Conservation (phyloP, 805 yeast genomes). For the Zygosaccharomyces rouxii region DNA sequence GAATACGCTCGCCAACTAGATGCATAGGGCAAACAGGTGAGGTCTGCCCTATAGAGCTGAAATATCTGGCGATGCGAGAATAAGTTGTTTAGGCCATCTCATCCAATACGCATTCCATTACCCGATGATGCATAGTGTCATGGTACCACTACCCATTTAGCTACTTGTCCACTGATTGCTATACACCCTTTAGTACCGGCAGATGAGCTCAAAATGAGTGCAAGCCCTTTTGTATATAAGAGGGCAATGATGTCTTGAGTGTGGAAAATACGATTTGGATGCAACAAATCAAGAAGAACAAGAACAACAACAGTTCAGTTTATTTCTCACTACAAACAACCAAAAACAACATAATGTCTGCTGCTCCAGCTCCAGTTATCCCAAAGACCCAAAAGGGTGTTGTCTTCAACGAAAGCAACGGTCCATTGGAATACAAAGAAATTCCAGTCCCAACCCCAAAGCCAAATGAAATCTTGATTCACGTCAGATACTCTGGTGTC, state of each 20-base stretch:
- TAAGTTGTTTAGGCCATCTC: no score
- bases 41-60: not conserved
- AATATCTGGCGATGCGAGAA: not conserved
- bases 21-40: not conserved
- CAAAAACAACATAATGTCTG: constrained; percentile 25
- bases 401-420: constrained; percentile 61
- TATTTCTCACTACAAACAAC: not conserved
- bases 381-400: constrained; percentile 72
- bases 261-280: not conserved
- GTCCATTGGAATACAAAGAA: constrained; percentile 62
- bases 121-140: no score
- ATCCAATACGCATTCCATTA: no score
- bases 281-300: not conserved
- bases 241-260: not conserved
- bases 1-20: not conserved
- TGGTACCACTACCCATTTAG: not conserved
- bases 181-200: not conserved
- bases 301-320: constrained; percentile 1
- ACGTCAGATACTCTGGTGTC: constrained; percentile 84
- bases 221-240: not conserved
- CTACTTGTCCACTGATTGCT: not conserved
- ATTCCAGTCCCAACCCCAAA: constrained; percentile 78
- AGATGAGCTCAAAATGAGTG: not conserved
- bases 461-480: constrained; percentile 70
- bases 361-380: constrained; percentile 31